A percentile compares a stretch with the other conserved stretches of the same genome.
Evolutionary conservation across 768 basidiomycete species (phyloP).

Genomic region (Russula olivacea): DNA sequence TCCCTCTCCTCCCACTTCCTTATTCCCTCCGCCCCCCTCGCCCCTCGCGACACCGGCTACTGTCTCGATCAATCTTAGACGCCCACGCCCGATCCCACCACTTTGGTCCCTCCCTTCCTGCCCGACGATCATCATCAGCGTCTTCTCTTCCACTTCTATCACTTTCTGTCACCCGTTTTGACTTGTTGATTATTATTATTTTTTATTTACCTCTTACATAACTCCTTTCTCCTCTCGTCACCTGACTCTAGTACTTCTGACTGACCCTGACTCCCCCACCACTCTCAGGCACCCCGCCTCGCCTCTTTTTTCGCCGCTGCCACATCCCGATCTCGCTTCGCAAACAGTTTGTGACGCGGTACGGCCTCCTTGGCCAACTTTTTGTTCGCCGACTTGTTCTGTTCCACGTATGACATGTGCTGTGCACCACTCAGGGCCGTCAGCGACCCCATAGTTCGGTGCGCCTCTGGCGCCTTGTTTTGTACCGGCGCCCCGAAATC

Average conservation of each 20-base stretch:
- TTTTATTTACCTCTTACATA: neutral
- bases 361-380: slow-evolving; percentile 50
- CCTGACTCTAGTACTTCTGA: neutral
- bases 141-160: slow-evolving; percentile 4
- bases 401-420: slow-evolving; percentile 90
- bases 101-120: slow-evolving; percentile 7
- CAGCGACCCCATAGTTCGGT: slow-evolving; percentile 76
- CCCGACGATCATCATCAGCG: slow-evolving; percentile 8
- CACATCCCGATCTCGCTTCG: slow-evolving; percentile 75
- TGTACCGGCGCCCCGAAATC: slow-evolving; percentile 62
- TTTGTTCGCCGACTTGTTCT: slow-evolving; percentile 88
- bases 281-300: slow-evolving; percentile 17
- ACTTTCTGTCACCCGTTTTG: no score
- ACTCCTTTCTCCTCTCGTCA: neutral
- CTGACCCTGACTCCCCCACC: no score
- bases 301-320: slow-evolving; percentile 46
- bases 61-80: slow-evolving; percentile 15
- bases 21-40: no score
- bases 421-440: slow-evolving; percentile 82
- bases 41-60: slow-evolving; percentile 19
- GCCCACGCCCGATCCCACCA: slow-evolving; percentile 11
- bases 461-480: slow-evolving; percentile 55
- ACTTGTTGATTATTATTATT: neutral
- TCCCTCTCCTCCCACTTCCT: neutral
- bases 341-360: slow-evolving; percentile 70